Percentiles rank a stretch among this genome's conserved stretches.
Evolutionary conservation across 1,139 yeast species (phyloP).

Genomic region (Candida tunisiensis): DNA sequence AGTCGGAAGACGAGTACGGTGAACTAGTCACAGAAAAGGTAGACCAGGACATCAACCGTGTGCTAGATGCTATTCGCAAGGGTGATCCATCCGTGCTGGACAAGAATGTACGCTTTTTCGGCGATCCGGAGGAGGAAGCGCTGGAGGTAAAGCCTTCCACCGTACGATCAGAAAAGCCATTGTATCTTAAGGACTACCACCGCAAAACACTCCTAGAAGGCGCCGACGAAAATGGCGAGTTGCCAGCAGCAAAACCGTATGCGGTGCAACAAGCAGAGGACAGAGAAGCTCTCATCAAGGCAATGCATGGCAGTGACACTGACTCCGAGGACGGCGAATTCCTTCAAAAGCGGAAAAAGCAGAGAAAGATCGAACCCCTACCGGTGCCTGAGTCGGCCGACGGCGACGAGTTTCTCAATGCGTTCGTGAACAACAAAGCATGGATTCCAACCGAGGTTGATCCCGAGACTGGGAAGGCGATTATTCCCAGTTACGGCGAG

Average conservation of each 20-base stretch:
- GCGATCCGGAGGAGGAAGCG: slow-evolving; percentile 34
- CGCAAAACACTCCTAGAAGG: slow-evolving; percentile 55
- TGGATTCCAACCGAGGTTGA: slow-evolving; percentile 64
- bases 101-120: slow-evolving; percentile 52
- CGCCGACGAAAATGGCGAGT: slow-evolving; percentile 23
- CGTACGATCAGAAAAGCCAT: slow-evolving; percentile 45
- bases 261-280: slow-evolving; percentile 65
- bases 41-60: slow-evolving; percentile 61
- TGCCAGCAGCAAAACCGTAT: slow-evolving; percentile 44
- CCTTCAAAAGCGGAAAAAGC: slow-evolving; percentile 36
- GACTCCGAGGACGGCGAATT: slow-evolving; percentile 36
- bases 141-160: slow-evolving; percentile 7
- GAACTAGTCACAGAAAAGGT: slow-evolving; percentile 76
- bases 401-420: slow-evolving; percentile 54
- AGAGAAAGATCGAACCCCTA: slow-evolving; percentile 16
- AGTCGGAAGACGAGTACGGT: slow-evolving; percentile 88
- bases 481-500: slow-evolving; percentile 34
- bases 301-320: slow-evolving; percentile 53
- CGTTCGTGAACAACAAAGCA: slow-evolving; percentile 60
- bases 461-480: slow-evolving; percentile 27
- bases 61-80: slow-evolving; percentile 53
- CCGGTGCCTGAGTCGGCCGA: slow-evolving; percentile 55
- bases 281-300: slow-evolving; percentile 46
- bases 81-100: slow-evolving; percentile 48
- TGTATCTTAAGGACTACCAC: slow-evolving; percentile 85